Evolutionary conservation across 1,284 basidiomycete genomes (phyloP).

Genomic region (Phlebopus sp.): DNA sequence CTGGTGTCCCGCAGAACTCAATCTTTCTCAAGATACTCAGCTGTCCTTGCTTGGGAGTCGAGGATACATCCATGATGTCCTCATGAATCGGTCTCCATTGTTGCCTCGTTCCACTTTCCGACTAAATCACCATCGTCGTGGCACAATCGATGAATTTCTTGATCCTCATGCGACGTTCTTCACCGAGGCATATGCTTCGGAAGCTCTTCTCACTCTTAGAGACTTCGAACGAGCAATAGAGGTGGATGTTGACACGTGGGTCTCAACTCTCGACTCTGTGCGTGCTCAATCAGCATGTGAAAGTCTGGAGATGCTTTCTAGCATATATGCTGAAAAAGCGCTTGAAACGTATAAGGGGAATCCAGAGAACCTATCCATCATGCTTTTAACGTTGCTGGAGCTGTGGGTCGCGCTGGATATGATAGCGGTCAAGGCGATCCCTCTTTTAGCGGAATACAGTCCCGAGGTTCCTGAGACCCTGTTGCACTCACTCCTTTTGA

Average conservation of each 20-base stretch:
- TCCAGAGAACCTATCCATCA: slow-evolving; percentile 43
- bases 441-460: slow-evolving; percentile 40
- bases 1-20: slow-evolving; percentile 28
- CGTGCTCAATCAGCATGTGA: slow-evolving; percentile 12
- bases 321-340: slow-evolving; percentile 31
- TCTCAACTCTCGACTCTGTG: slow-evolving; percentile 13
- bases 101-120: slow-evolving; percentile 10
- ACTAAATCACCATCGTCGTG: slow-evolving; percentile 10
- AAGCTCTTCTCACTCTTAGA: slow-evolving; percentile 25
- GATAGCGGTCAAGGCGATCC: slow-evolving; percentile 30
- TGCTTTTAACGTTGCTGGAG: slow-evolving; percentile 41
- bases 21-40: slow-evolving; percentile 28
- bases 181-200: slow-evolving; percentile 4
- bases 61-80: slow-evolving; percentile 22
- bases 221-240: slow-evolving; percentile 37
- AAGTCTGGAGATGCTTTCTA: slow-evolving; percentile 24
- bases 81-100: slow-evolving; percentile 1
- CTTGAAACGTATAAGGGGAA: slow-evolving; percentile 29
- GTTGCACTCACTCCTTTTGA: slow-evolving; percentile 40
- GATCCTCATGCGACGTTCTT: slow-evolving; percentile 17
- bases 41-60: slow-evolving; percentile 30
- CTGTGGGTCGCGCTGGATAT: slow-evolving; percentile 47
- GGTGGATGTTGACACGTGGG: slow-evolving; percentile 31
- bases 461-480: slow-evolving; percentile 41
- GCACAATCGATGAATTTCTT: slow-evolving; percentile 22